Percentiles rank a stretch among this genome's conserved stretches.
Conservation (phyloP, 2,329 filamentous ascomycete genomes). For the Blastomyces gilchristii region DNA sequence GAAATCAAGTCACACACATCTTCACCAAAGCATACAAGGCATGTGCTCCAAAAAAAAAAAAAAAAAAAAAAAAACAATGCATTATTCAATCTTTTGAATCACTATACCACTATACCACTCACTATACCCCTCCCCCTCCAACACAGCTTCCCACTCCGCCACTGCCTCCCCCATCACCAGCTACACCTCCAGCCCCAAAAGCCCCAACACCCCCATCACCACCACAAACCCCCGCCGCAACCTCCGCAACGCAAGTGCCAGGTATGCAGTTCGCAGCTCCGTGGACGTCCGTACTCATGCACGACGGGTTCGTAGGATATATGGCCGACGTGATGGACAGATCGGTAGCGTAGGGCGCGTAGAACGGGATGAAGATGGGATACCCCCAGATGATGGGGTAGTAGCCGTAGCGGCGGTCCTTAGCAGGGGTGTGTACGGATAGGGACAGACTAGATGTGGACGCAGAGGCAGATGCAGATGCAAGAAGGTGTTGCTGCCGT, state of each 20-base stretch:
- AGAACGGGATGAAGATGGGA: slow-evolving; percentile 37
- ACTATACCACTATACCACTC: not conserved
- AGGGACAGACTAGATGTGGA: not conserved
- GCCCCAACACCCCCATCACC: slow-evolving; percentile 19
- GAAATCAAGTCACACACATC: not conserved
- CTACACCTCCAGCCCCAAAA: slow-evolving; percentile 15
- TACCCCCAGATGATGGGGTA: slow-evolving; percentile 36
- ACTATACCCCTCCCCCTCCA: slow-evolving; percentile 36
- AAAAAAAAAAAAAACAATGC: not conserved
- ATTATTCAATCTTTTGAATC: not conserved
- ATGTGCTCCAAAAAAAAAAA: not conserved
- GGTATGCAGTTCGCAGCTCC: slow-evolving; percentile 38
- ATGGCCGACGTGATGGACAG: slow-evolving; percentile 32
- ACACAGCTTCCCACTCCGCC: slow-evolving; percentile 35
- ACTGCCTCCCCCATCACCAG: slow-evolving; percentile 32
- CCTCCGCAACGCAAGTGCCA: slow-evolving; percentile 36
- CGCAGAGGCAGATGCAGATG: not conserved
- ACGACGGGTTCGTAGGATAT: slow-evolving; percentile 39
- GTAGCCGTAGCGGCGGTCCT: not conserved
- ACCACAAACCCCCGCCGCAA: slow-evolving; percentile 36
- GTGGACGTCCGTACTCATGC: slow-evolving; percentile 33
- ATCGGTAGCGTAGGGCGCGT: slow-evolving; percentile 40
- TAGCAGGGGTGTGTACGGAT: not conserved
- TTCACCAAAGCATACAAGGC: not conserved
- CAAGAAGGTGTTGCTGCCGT: not conserved